These are phyloP conservation scores for Globisporangium sylvaticum DNA, from an alignment of 352 stramenopile species.

Conservation along the genomic window DNA sequence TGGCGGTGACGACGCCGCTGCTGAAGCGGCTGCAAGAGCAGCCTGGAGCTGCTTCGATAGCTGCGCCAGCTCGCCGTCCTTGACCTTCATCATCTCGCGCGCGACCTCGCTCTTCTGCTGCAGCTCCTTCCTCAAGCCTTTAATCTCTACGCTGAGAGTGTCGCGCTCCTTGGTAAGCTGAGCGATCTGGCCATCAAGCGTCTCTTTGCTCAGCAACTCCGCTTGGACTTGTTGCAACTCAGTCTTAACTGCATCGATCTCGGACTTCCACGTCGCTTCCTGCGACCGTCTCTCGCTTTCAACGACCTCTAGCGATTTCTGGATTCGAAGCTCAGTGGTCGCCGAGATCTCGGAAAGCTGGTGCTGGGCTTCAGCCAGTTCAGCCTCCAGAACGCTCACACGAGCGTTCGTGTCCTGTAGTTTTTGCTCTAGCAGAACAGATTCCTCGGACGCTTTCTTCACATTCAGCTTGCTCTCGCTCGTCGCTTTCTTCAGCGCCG, in stretches of 20 bases:
- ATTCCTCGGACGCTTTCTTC: conserved; percentile 42
- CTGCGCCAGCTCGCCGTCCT: conserved; percentile 46
- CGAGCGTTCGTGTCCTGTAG: conserved; percentile 33
- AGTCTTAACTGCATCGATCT: conserved; percentile 28
- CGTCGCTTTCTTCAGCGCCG: conserved; percentile 72
- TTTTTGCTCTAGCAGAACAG: conserved; percentile 45
- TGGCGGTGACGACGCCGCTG: conserved; percentile 18
- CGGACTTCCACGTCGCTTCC: conserved; percentile 21
- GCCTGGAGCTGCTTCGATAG: conserved; percentile 50
- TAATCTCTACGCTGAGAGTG: conserved; percentile 25
- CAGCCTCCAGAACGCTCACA: conserved; percentile 30
- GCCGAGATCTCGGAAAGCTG: conserved; percentile 25
- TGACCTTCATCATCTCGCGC: conserved; percentile 41
- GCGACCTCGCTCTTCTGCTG: conserved; percentile 32
- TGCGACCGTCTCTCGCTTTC: conserved; percentile 28
- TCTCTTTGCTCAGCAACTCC: conserved; percentile 21
- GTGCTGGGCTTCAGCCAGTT: conserved; percentile 26
- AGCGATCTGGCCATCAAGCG: conserved; percentile 35
- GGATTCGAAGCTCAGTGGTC: conserved; percentile 14
- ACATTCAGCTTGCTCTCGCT: conserved; percentile 59
- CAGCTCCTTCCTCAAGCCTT: conserved; percentile 32
- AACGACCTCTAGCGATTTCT: conserved; percentile 20
- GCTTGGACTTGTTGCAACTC: conserved; percentile 31
- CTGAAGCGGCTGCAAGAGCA: conserved; percentile 24
- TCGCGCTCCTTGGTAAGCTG: conserved; percentile 32